Evolutionary conservation across 2,329 filamentous ascomycete species (phyloP), one percentile per base, ranked within the genome.

Genomic region (Colletotrichum cereale): DNA sequence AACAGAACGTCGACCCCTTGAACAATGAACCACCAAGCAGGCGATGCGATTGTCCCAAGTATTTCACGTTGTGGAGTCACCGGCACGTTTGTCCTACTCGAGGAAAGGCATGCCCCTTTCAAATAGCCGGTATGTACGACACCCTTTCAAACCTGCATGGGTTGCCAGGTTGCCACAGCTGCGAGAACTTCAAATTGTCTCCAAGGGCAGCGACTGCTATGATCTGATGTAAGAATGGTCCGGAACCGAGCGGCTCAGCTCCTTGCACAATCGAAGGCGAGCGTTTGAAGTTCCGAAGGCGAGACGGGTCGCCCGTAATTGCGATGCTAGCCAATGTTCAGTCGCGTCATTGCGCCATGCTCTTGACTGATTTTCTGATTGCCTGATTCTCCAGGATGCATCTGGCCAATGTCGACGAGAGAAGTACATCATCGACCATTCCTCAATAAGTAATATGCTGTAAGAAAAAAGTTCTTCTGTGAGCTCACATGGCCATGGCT

Each of bases 401-500:
- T 40, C 31, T 53, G 58, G 58, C 57, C 68, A 60, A 60, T 36
- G 58, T 29, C 18, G 58, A 34, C 14, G 31, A n/a, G 40, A 48
- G 29, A 60, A 24, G 53, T 50, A 53, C 69, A 72, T 68, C 65
- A 60, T 69, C 53, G 44, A 34, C 29, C 52, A 55, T 42, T 60
- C 36, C 53, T 53, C 55, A 63, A 40, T 26, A 40, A 31, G 53
- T 8, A 47, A n/a, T 26, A 47, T 21, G 26, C 34, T 40, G 61
- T 31, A 66, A 40, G 29, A 11, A 31, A 18, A 34, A 26, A 24
- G 52, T 52, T 68, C 65, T 64, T 34, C 48, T 61, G 65, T 55
- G 66, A 60, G 66, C 58, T 72, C 60, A 69, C 66, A 64, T 64
- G 66, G 60, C 52, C 68, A 40, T 18, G 29, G 42, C 40, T 24